Percentiles rank a stretch among this genome's conserved stretches.
These are phyloP conservation scores for Heimioporus sp. DNA, from an alignment of 768 basidiomycete species.

Conservation along the genomic window DNA sequence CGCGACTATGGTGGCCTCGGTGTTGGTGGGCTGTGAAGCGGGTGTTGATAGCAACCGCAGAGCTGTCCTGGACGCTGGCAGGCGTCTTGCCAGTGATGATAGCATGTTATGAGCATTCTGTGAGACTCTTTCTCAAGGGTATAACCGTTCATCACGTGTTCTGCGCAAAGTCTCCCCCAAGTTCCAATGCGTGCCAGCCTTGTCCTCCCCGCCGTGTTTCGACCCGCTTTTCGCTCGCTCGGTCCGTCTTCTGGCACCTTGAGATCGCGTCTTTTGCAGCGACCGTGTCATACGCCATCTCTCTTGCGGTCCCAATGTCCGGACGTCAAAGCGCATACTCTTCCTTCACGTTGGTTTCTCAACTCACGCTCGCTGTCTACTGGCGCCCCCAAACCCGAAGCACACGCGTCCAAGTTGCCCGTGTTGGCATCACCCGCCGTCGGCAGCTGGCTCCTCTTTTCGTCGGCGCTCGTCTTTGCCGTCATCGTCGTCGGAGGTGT, in stretches of 20 bases:
- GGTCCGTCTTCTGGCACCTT: background rate
- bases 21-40: conserved; percentile 28
- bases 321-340: background rate
- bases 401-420: conserved; percentile 38
- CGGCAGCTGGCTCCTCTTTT: conserved; percentile 81
- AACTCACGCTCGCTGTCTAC: conserved; percentile 41
- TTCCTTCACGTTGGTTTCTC: conserved; percentile 16
- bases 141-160: conserved; percentile 15
- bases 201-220: conserved; percentile 18
- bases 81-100: conserved; percentile 34
- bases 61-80: conserved; percentile 21
- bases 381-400: conserved; percentile 19
- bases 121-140: background rate
- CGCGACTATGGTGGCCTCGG: conserved; percentile 55
- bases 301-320: conserved; percentile 3
- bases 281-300: conserved; percentile 2
- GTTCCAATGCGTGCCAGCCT: conserved; percentile 12
- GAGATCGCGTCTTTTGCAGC: conserved; percentile 9
- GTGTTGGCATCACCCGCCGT: conserved; percentile 67
- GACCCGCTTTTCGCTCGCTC: conserved; percentile 11
- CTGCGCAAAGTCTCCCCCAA: background rate
- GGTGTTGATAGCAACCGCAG: conserved; percentile 29
- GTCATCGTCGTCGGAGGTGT: conserved; percentile 96
- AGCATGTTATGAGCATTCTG: conserved; percentile 8
- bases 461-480: conserved; percentile 82